A percentile compares a stretch with the other conserved stretches of the same genome.
phyloP scores from a whole-genome alignment of 176 grass and related monocot species.

The Oryza officinalis region DNA sequence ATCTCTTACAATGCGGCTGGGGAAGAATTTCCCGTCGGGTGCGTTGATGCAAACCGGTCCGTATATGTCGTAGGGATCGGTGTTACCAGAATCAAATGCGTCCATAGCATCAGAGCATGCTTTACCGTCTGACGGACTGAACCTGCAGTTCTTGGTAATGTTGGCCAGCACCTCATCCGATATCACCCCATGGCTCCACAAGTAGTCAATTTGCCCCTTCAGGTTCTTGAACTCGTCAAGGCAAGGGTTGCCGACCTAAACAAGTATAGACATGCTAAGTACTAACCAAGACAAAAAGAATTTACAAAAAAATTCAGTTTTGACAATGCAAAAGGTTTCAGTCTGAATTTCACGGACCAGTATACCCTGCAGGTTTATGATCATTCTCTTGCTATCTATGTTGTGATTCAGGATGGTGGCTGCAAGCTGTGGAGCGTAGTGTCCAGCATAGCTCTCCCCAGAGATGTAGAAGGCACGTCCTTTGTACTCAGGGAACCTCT shows the following conservation, averaged over 20 bases:
- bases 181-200: conserved; percentile 49
- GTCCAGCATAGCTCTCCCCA: conserved; percentile 50
- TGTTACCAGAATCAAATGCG: background rate
- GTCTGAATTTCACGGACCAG: conserved; percentile 10
- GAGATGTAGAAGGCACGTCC: conserved; percentile 42
- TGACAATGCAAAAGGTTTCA: background rate
- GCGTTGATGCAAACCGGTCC: conserved; percentile 22
- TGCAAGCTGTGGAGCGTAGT: conserved; percentile 44
- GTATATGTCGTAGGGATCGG: conserved; percentile 40
- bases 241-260: conserved; percentile 39
- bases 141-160: conserved; percentile 43
- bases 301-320: background rate
- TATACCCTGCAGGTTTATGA: conserved; percentile 30
- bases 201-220: conserved; percentile 14
- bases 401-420: conserved; percentile 32
- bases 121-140: background rate
- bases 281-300: background rate
- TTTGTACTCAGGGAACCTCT: conserved; percentile 49
- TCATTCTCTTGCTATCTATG: background rate
- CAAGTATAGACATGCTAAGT: background rate
- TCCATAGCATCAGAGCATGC: conserved; percentile 15
- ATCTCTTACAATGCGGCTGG: conserved; percentile 16
- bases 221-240: conserved; percentile 30
- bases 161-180: conserved; percentile 30
- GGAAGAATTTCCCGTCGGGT: background rate